Conservation (phyloP, 2,329 filamentous ascomycete species). For the Cercospora sp. region DNA sequence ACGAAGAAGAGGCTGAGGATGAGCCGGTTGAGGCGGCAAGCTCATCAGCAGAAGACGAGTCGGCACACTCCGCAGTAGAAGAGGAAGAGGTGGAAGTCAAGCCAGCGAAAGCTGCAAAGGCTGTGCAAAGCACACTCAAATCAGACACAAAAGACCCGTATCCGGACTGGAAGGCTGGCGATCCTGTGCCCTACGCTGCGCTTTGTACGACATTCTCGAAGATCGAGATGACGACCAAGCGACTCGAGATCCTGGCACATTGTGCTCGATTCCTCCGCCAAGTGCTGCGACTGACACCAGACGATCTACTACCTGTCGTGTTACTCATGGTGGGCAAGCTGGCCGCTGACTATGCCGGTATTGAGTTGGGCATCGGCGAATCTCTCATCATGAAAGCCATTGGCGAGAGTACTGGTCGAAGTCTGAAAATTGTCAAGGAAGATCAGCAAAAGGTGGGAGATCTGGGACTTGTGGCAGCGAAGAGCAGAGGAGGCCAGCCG, state of each 20-base stretch:
- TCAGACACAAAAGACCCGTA: constrained; percentile 74
- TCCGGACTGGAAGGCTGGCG: constrained; percentile 87
- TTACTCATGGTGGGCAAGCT: constrained; percentile 98
- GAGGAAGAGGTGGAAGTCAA: constrained; percentile 68
- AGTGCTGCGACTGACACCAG: constrained; percentile 85
- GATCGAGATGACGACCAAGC: constrained; percentile 91
- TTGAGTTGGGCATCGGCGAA: constrained; percentile 97
- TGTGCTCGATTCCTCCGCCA: constrained; percentile 90
- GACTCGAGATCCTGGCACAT: constrained; percentile 82
- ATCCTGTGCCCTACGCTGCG: constrained; percentile 90
- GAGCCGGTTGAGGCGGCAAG: neutral
- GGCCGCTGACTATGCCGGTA: constrained; percentile 91
- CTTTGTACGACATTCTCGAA: constrained; percentile 93
- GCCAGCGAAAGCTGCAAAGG: constrained; percentile 73
- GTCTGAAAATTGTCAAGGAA: constrained; percentile 82
- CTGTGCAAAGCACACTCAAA: constrained; percentile 74
- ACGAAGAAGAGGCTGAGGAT: constrained; percentile 23
- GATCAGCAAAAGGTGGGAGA: constrained; percentile 97
- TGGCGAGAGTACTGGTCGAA: constrained; percentile 88
- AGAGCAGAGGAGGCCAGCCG: constrained; percentile 90
- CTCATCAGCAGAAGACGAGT: constrained; percentile 6
- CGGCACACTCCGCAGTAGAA: constrained; percentile 43
- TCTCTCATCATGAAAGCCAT: constrained; percentile 99
- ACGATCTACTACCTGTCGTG: constrained; percentile 83
- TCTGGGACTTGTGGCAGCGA: constrained; percentile 88